These are phyloP conservation scores for Onygenales sp. DNA, from an alignment of 2,329 filamentous ascomycete genomes.

Conservation along the genomic window DNA sequence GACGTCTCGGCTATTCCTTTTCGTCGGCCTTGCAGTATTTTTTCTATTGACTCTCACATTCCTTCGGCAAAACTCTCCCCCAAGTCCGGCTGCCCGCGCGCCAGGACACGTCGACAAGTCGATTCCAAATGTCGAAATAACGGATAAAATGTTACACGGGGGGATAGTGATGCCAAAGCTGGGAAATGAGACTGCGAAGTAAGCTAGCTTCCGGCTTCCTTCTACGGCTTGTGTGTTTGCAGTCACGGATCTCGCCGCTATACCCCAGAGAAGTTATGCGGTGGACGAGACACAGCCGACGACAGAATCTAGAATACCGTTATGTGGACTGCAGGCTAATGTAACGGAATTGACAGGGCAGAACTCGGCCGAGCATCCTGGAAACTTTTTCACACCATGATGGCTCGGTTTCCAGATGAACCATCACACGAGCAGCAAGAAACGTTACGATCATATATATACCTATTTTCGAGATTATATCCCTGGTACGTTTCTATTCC, in stretches of 20 bases:
- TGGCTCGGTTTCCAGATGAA: slow-evolving; percentile 56
- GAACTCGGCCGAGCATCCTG: slow-evolving; percentile 57
- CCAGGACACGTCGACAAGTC: slow-evolving; percentile 31
- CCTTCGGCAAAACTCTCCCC: slow-evolving; percentile 26
- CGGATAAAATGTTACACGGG: slow-evolving; percentile 31
- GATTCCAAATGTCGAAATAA: slow-evolving; percentile 14
- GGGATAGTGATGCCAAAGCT: slow-evolving; percentile 37
- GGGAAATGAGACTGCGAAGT: slow-evolving; percentile 42
- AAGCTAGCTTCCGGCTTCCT: slow-evolving; percentile 8
- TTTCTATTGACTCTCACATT: slow-evolving; percentile 30
- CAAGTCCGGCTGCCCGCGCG: slow-evolving; percentile 29
- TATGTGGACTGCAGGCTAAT: not conserved
- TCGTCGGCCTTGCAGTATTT: slow-evolving; percentile 23
- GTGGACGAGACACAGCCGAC: too few relatives aligned
- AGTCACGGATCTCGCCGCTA: not conserved
- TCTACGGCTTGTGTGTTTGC: not conserved
- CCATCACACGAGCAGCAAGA: slow-evolving; percentile 52
- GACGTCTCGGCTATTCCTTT: slow-evolving; percentile 26
- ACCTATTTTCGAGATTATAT: slow-evolving; percentile 56
- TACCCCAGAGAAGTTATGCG: too few relatives aligned
- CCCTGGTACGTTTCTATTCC: slow-evolving; percentile 42
- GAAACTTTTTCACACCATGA: slow-evolving; percentile 58
- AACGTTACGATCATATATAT: slow-evolving; percentile 51
- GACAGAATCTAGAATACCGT: too few relatives aligned
- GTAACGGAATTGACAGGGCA: slow-evolving; percentile 32